Percentiles rank a stretch among this genome's conserved stretches.
These are phyloP conservation scores for Cryptococcus jaspeensis DNA, from an alignment of 1,284 basidiomycete genomes.

Conservation along the genomic window DNA sequence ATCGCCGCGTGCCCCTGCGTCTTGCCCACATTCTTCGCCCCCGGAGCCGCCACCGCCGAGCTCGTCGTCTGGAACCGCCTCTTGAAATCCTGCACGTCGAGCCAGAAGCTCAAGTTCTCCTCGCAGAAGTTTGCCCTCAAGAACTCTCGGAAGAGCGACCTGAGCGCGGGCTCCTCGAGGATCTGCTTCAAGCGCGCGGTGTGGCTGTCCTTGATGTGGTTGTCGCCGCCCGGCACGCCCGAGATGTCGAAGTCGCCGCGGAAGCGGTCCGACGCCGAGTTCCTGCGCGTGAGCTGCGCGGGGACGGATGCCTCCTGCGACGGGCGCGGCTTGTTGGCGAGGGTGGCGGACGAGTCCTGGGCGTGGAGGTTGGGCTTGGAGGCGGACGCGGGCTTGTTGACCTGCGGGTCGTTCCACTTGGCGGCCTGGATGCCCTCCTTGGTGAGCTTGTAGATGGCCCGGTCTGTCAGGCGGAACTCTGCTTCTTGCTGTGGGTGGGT, in stretches of 20 bases:
- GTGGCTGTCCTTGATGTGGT: slow-evolving; percentile 71
- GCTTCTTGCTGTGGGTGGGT: slow-evolving; percentile 66
- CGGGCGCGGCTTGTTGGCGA: slow-evolving; percentile 3
- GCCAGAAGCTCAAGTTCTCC: slow-evolving; percentile 95
- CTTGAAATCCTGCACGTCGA: slow-evolving; percentile 97
- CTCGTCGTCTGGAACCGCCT: slow-evolving; percentile 92
- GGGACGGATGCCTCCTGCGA: slow-evolving; percentile 2
- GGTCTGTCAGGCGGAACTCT: slow-evolving; percentile 92
- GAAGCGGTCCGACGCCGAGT: slow-evolving; percentile 15
- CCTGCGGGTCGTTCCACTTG: slow-evolving; percentile 65
- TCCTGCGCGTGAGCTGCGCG: slow-evolving; percentile 9
- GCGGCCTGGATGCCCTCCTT: slow-evolving; percentile 83
- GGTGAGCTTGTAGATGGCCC: slow-evolving; percentile 90
- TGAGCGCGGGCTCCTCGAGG: slow-evolving; percentile 85
- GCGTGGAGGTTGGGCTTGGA: slow-evolving; percentile 26
- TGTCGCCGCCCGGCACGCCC: slow-evolving; percentile 18
- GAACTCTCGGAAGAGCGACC: slow-evolving; percentile 91
- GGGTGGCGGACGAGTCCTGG: slow-evolving; percentile 9
- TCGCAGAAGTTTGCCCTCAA: slow-evolving; percentile 93
- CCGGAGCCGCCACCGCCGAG: slow-evolving; percentile 70
- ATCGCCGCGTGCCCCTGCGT: slow-evolving; percentile 81
- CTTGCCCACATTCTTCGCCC: slow-evolving; percentile 20
- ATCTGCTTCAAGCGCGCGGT: slow-evolving; percentile 89
- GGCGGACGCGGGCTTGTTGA: slow-evolving; percentile 2
- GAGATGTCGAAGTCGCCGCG: slow-evolving; percentile 20